Evolutionary conservation across 306 rosid species (phyloP).

Genomic region (Fragaria vesca): DNA sequence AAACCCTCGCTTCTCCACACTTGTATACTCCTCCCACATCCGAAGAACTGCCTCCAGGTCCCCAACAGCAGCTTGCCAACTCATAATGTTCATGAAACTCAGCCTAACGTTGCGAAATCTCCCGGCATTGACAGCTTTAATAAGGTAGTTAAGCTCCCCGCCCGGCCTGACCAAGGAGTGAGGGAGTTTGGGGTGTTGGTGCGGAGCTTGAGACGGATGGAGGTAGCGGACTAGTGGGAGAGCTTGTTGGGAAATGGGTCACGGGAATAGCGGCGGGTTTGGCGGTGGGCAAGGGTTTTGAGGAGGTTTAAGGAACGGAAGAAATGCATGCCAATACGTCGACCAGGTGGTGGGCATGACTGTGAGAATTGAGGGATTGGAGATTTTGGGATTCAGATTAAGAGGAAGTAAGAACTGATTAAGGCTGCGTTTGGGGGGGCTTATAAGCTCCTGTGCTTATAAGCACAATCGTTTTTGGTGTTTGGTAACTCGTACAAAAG

Average conservation of each 20-base stretch:
- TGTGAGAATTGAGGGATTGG: not conserved
- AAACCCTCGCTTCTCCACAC: conserved; percentile 33
- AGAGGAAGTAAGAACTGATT: too few species aligned
- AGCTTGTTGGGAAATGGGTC: conserved; percentile 67
- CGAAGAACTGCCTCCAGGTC: too few species aligned
- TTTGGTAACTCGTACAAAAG: too few species aligned
- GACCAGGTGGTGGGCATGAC: conserved; percentile 15
- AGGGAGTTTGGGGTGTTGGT: conserved; percentile 46
- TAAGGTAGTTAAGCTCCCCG: conserved; percentile 50
- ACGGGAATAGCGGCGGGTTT: conserved; percentile 42
- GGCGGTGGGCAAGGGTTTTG: conserved; percentile 2
- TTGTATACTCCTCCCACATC: too few species aligned
- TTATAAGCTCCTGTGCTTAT: too few species aligned
- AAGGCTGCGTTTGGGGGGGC: too few species aligned
- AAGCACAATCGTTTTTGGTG: too few species aligned
- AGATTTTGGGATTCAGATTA: too few species aligned
- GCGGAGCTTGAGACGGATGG: conserved; percentile 68
- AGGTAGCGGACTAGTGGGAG: conserved; percentile 54
- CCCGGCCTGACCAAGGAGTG: conserved; percentile 35
- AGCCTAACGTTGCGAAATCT: conserved; percentile 40
- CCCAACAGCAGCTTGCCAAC: conserved; percentile 57
- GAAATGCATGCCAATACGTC: conserved; percentile 28
- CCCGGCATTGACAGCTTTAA: conserved; percentile 43
- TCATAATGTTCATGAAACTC: conserved; percentile 65
- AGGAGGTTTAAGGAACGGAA: not conserved